Evolutionary conservation across 208 protist genomes (phyloP), one percentile per base, ranked within the genome.

Genomic region (Acanthamoeba royreba): DNA sequence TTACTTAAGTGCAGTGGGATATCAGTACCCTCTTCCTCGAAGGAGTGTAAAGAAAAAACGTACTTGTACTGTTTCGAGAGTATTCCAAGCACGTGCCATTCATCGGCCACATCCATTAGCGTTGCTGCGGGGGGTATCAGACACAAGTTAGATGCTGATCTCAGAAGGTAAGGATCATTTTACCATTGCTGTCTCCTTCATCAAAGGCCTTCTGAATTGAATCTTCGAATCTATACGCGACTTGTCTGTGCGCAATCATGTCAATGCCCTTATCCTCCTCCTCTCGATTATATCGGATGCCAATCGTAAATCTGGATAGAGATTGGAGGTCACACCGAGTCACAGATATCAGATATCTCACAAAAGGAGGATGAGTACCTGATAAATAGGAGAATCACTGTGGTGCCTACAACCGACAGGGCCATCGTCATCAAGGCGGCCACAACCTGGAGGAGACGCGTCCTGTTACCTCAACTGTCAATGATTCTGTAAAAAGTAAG

Each of bases 221-320:
- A 13, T 35, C 1, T 22, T 79, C 22, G 0, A 42, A 63, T 33
- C 53, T 17, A 38, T 69, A 90, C 49, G 53, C 53, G 22, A 69
- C 49, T 11, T 90, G 83, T 69, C 40, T 35, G 28, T 90, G 83
- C n/a, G 83, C 83, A 0, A 90, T 40, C 4, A 90, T 9, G 83
- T 90, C 83, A 7, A 90, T 42, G 49, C 83, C 83, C 52, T 90
- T 47, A 2, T 90, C 83, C 55, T 90, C 83, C 38, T 69, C 83
- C 2, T 25, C 22, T 1, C 38, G 31, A 4, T 45, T n/a, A 33
- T 90, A 90, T 1, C 83, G 83, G 19, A 90, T 28, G 33, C 83
- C 83, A 35, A 90, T 90, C 33, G 52, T 58, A n/a, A 90, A 90
- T 33, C 83, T 66, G 47, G 17, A 8, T n/a, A n/a, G n/a, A n/a